Conservation (phyloP, 31 red algal species). For the Endocladia muricata region DNA sequence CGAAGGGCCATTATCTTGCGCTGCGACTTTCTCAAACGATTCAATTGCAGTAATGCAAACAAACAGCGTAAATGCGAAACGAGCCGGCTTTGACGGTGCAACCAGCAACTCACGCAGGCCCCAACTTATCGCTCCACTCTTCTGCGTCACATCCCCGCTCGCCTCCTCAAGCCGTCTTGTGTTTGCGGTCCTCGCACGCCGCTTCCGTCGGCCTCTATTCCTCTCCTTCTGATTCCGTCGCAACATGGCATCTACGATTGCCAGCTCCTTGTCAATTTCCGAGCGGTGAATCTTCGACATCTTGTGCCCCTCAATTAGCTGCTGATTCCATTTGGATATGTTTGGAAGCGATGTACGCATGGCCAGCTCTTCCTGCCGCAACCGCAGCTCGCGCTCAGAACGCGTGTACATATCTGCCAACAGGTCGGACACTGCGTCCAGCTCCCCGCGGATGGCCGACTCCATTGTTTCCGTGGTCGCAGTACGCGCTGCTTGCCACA, state of each 20-base stretch:
- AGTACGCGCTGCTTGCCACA: slow-evolving; percentile 26
- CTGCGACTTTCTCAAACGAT: slow-evolving; percentile 34
- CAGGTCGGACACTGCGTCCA: slow-evolving; percentile 36
- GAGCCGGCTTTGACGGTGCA: neutral
- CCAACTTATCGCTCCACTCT: neutral
- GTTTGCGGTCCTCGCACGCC: neutral
- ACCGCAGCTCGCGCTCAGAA: slow-evolving; percentile 27
- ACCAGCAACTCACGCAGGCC: neutral
- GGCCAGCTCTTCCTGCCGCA: slow-evolving; percentile 32
- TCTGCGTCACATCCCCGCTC: neutral
- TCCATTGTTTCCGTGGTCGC: slow-evolving; percentile 36
- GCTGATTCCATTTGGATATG: slow-evolving; percentile 65
- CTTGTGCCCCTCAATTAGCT: slow-evolving; percentile 43
- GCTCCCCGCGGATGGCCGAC: slow-evolving; percentile 36
- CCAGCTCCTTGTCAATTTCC: slow-evolving; percentile 62
- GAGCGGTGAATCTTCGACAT: slow-evolving; percentile 32
- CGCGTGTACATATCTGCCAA: slow-evolving; percentile 42
- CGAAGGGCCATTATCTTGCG: slow-evolving; percentile 33
- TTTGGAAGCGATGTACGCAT: slow-evolving; percentile 11
- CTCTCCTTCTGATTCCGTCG: slow-evolving; percentile 14
- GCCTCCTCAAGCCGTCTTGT: neutral
- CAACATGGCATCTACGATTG: slow-evolving; percentile 42
- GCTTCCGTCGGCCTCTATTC: neutral
- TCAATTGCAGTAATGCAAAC: slow-evolving; percentile 13
- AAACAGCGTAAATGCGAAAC: slow-evolving; percentile 16